Conservation (phyloP, 129 eudicot species). For the Lactuca sativa region DNA sequence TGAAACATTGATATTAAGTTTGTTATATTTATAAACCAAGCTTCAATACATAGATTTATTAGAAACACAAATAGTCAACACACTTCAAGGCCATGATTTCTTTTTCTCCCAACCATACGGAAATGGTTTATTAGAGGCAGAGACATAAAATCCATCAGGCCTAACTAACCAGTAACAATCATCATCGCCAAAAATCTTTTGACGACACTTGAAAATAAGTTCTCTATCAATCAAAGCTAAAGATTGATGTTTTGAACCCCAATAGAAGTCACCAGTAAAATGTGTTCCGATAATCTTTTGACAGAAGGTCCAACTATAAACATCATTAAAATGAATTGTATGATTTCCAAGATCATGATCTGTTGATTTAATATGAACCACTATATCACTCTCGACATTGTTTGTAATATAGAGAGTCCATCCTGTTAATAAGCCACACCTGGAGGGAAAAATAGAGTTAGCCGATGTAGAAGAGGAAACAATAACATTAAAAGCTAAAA, state of each 20-base stretch:
- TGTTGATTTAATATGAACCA: slow-evolving; percentile 17
- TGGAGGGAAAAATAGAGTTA: not conserved
- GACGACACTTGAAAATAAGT: not conserved
- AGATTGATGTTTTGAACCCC: slow-evolving; percentile 2
- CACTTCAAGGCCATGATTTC: slow-evolving; percentile 13
- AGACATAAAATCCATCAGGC: slow-evolving; percentile 9
- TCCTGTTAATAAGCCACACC: not conserved
- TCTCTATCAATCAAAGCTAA: slow-evolving; percentile 21
- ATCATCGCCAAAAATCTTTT: not conserved
- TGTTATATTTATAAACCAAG: not conserved
- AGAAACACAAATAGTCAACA: too few relatives aligned
- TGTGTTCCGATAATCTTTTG: not conserved
- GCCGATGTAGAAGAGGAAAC: not conserved
- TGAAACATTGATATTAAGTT: not conserved
- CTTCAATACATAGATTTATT: not conserved
- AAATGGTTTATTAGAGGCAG: not conserved
- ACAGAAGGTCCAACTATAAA: slow-evolving; percentile 5
- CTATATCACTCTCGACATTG: not conserved
- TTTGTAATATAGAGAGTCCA: slow-evolving; percentile 3
- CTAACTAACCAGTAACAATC: slow-evolving; percentile 18
- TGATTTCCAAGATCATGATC: slow-evolving; percentile 24
- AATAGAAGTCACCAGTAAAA: slow-evolving; percentile 15
- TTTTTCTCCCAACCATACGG: slow-evolving; percentile 18
- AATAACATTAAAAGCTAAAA: not conserved
- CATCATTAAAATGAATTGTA: not conserved